Percentiles rank a stretch among this genome's conserved stretches.
Evolutionary conservation across 2,329 filamentous ascomycete species (phyloP).

Genomic region (Fusarium subglutinans): DNA sequence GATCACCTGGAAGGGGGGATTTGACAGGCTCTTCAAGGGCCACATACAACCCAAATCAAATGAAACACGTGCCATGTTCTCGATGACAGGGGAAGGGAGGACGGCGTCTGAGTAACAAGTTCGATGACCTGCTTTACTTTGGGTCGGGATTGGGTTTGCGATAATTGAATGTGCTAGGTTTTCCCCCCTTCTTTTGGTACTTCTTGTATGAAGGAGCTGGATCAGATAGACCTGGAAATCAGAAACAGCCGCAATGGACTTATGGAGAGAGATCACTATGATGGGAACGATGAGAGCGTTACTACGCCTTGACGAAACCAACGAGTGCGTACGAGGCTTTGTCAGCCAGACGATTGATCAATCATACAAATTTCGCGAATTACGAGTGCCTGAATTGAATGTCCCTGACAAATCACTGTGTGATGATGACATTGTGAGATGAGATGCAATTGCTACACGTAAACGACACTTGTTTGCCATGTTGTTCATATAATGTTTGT

Average conservation of each 20-base stretch:
- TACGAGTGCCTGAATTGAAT: background rate
- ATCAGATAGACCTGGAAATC: conserved; percentile 28
- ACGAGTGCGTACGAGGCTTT: conserved; percentile 21
- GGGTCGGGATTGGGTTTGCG: conserved; percentile 13
- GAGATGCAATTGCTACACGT: background rate
- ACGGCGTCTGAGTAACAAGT: conserved; percentile 23
- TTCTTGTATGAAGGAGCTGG: conserved; percentile 36
- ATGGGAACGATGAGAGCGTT: conserved; percentile 17
- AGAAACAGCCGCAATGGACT: conserved; percentile 12
- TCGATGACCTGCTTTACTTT: conserved; percentile 12
- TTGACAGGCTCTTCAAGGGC: background rate
- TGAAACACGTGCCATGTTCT: conserved; percentile 2
- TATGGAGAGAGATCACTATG: conserved; percentile 13
- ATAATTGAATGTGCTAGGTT: conserved; percentile 25
- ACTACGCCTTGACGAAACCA: conserved; percentile 21
- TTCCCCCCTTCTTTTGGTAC: conserved; percentile 12
- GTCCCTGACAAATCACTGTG: background rate
- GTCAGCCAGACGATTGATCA: conserved; percentile 24
- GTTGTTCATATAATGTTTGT: background rate
- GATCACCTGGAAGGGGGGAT: background rate
- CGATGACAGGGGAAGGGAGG: conserved; percentile 2
- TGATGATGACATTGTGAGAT: background rate
- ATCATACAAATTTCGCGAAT: conserved; percentile 30
- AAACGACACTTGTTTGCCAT: background rate
- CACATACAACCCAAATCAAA: conserved; percentile 6